These are phyloP conservation scores for Scorias spongiosa DNA, from an alignment of 2,329 filamentous ascomycete species.

Conservation along the genomic window DNA sequence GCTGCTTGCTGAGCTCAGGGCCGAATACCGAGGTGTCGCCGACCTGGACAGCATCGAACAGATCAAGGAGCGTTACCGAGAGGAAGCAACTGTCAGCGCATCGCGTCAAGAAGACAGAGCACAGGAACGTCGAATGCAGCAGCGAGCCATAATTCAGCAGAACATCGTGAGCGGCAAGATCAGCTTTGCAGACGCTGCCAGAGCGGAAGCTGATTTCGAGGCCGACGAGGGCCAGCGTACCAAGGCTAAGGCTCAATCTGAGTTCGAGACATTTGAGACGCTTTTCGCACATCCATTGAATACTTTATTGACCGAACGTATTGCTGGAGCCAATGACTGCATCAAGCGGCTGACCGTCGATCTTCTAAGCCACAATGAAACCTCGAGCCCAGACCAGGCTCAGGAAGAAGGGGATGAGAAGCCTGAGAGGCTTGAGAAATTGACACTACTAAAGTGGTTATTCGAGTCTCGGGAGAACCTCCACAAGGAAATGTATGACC, in stretches of 20 bases:
- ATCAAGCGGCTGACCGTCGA: constrained; percentile 61
- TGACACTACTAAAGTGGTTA: constrained; percentile 91
- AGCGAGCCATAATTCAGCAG: constrained; percentile 47
- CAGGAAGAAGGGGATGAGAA: constrained; percentile 93
- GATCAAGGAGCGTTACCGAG: constrained; percentile 19
- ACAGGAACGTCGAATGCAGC: constrained; percentile 15
- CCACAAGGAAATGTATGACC: constrained; percentile 70
- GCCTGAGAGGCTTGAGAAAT: constrained; percentile 82
- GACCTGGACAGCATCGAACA: constrained; percentile 57
- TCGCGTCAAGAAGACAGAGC: constrained; percentile 26
- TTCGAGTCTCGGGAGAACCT: constrained; percentile 86
- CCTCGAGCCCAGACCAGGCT: constrained; percentile 59
- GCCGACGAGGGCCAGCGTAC: constrained; percentile 53
- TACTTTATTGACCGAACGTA: constrained; percentile 60
- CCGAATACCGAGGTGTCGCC: constrained; percentile 55
- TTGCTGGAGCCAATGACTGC: constrained; percentile 57
- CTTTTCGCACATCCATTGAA: constrained; percentile 74
- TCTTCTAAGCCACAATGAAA: constrained; percentile 56
- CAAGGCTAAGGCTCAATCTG: constrained; percentile 59
- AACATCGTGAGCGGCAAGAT: constrained; percentile 67
- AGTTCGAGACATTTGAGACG: constrained; percentile 74
- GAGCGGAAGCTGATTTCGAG: constrained; percentile 62
- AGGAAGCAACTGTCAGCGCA: constrained; percentile 22
- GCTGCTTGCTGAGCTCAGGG: constrained; percentile 64
- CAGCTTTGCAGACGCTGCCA: constrained; percentile 61